Evolutionary conservation across 257 asterid species (phyloP).

Genomic region (Petrea volubilis): DNA sequence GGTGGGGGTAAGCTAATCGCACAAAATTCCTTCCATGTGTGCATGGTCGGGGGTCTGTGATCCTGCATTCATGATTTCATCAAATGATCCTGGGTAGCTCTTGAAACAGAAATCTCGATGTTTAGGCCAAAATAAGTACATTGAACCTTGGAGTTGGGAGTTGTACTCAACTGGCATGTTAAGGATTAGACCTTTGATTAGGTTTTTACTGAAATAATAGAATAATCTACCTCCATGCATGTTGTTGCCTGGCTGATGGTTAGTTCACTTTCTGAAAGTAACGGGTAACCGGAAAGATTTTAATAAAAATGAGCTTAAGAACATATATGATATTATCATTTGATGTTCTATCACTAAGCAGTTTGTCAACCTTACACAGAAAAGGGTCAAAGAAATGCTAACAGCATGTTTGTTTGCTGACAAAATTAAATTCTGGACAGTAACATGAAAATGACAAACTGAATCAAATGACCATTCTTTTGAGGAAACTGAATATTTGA

Average conservation of each 20-base stretch:
- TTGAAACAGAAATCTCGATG: background rate
- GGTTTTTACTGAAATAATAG: background rate
- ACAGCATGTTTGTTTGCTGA: background rate
- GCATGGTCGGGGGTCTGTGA: too few species aligned
- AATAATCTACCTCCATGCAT: background rate
- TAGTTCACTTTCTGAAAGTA: background rate
- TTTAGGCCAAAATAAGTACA: background rate
- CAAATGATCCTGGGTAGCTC: background rate
- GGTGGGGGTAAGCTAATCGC: too few species aligned
- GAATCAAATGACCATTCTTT: background rate
- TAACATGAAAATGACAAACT: background rate
- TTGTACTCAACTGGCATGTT: background rate
- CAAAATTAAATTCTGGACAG: background rate
- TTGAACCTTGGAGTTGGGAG: background rate
- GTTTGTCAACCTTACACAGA: background rate
- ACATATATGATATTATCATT: background rate
- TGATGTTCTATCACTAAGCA: background rate
- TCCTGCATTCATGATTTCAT: background rate
- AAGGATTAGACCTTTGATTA: background rate
- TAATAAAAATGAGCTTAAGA: background rate
- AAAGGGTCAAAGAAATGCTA: too few species aligned
- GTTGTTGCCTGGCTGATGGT: background rate
- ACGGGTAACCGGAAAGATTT: background rate
- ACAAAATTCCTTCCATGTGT: too few species aligned
- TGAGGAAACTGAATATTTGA: background rate